Evolutionary conservation across 352 stramenopile genomes (phyloP).

Genomic region (Phytophthora idaei): DNA sequence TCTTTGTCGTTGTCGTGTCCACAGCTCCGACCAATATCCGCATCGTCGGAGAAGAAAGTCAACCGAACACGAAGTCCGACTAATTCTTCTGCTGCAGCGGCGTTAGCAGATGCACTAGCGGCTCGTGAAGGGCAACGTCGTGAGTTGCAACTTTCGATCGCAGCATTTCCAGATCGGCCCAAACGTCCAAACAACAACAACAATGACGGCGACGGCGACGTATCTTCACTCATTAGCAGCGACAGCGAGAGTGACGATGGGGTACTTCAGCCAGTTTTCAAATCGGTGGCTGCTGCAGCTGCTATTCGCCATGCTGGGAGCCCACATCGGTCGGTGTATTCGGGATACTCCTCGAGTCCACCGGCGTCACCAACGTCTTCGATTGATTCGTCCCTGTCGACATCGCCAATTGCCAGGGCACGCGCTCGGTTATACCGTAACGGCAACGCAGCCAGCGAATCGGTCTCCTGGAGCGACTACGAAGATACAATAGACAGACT

Average conservation of each 20-base stretch:
- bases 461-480: constrained; percentile 35
- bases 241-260: constrained; percentile 80
- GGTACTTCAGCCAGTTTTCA: constrained; percentile 66
- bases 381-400: constrained; percentile 47
- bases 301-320: constrained; percentile 11
- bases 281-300: constrained; percentile 30
- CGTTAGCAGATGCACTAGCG: constrained; percentile 28
- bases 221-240: constrained; percentile 80
- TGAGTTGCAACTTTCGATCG: constrained; percentile 14
- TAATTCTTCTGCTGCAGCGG: constrained; percentile 22
- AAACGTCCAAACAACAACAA: constrained; percentile 34
- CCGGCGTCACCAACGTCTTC: constrained; percentile 56
- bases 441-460: constrained; percentile 45
- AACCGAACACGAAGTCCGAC: constrained; percentile 31
- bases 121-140: constrained; percentile 24
- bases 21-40: constrained; percentile 22
- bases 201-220: constrained; percentile 58
- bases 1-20: not conserved
- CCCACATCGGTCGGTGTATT: constrained; percentile 29
- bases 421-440: constrained; percentile 31
- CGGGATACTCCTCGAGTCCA: constrained; percentile 44
- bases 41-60: constrained; percentile 30
- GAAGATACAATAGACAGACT: constrained; percentile 32
- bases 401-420: constrained; percentile 38
- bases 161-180: constrained; percentile 8